A percentile compares a stretch with the other conserved stretches of the same genome.
Conservation (phyloP, 768 basidiomycete genomes). For the Leccinellum albellum region DNA sequence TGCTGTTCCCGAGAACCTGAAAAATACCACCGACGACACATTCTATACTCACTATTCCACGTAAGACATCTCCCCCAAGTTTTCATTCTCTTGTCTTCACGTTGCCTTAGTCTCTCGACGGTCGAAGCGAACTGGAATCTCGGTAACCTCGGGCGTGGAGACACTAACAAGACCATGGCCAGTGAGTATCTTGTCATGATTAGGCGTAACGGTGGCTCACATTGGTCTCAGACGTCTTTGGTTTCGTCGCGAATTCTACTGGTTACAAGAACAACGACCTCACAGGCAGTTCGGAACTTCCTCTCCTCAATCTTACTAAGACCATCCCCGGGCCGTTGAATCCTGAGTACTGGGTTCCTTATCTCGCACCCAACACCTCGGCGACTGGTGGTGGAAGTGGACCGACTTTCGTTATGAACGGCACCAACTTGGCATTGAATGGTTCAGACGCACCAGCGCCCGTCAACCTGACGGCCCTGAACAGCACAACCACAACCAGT, state of each 20-base stretch:
- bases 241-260: slow-evolving; percentile 44
- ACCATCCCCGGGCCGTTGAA: slow-evolving; percentile 42
- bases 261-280: slow-evolving; percentile 42
- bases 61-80: neutral
- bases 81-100: neutral
- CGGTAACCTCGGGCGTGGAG: slow-evolving; percentile 51
- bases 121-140: slow-evolving; percentile 60
- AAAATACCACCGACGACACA: slow-evolving; percentile 44
- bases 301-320: slow-evolving; percentile 37
- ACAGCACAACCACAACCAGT: neutral
- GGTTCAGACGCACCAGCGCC: slow-evolving; percentile 29
- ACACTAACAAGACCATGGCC: slow-evolving; percentile 41
- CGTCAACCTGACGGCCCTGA: slow-evolving; percentile 36
- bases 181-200: slow-evolving; percentile 3
- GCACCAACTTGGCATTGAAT: slow-evolving; percentile 33
- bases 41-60: slow-evolving; percentile 60
- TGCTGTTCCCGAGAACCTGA: slow-evolving; percentile 40
- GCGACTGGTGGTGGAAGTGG: slow-evolving; percentile 40
- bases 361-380: slow-evolving; percentile 35
- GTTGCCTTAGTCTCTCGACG: slow-evolving; percentile 38
- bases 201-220: neutral
- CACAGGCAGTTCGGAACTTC: slow-evolving; percentile 21
- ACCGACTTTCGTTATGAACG: slow-evolving; percentile 33
- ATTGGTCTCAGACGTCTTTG: slow-evolving; percentile 42
- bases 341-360: slow-evolving; percentile 36